Evolutionary conservation across 2,329 filamentous ascomycete species (phyloP), one percentile per base, ranked within the genome.

Genomic region (Chaetomiaceae sp.): DNA sequence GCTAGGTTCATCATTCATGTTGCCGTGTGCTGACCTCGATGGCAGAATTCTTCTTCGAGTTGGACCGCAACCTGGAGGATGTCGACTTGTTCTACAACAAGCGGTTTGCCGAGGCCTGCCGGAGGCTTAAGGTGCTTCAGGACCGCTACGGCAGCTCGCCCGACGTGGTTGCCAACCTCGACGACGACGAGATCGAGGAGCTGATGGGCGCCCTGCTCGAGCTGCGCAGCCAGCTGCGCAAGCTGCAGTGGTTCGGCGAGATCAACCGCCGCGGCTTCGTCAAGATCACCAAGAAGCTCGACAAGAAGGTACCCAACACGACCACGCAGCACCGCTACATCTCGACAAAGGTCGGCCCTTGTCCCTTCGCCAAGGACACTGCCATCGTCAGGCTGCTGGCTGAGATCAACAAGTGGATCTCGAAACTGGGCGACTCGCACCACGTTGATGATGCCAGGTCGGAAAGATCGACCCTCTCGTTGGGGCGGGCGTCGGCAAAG

Each of bases 271-370:
- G 89, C 59, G 94, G 94, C 2, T 99, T 99, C 66, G 83, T 95
- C 69, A 99, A 99, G 75, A 99, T 99, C 70, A 96, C 94, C 47
- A 99, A 99, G 76, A 99, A 99, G 72, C 76, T 96, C 42, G 94
- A 99, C 72, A 99, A 99, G 75, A 96, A 95, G 73, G 82, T 96
- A 3, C 80, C 87, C 1, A 80, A 82, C 42, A 82, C 84, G 3
- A 81, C 85, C 47, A 86, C 89, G 0, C 91, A 96, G 73, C 85
- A 89, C 67, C 83, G 85, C 54, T 99, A 97, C 66, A 79, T 99
- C 55, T 84, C 88, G 37, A 90, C 90, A 43, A 96, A 95, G 73
- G 92, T 99, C 53, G 89, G 96, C 61, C 85, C 89, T 2, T 86
- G 85, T 60, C 83, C 89, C 0, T 99, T 99, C 70, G 89, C 92